These are phyloP conservation scores for Pichia cactophila DNA, from an alignment of 1,139 yeast species.

Conservation along the genomic window DNA sequence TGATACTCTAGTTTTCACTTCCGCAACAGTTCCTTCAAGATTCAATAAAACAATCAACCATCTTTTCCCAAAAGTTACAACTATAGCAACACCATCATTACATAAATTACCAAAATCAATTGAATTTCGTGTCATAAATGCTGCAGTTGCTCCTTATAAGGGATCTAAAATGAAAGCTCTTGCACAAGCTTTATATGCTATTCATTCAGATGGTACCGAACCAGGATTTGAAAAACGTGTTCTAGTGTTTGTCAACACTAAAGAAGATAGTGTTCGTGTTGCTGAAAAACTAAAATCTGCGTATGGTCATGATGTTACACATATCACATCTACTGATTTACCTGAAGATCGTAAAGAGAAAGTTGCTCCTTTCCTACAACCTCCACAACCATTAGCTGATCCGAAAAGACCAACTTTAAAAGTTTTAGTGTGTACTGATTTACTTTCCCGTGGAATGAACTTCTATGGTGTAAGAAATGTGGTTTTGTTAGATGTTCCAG, in stretches of 20 bases:
- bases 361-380: constrained; percentile 54
- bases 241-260: constrained; percentile 79
- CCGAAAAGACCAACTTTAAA: constrained; percentile 33
- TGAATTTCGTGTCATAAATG: constrained; percentile 67
- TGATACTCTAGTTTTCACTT: constrained; percentile 63
- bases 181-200: constrained; percentile 83
- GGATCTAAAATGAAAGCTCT: constrained; percentile 79
- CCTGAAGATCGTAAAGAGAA: constrained; percentile 50
- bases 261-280: constrained; percentile 51
- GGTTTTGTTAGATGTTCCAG: constrained; percentile 77
- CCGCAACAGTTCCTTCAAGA: constrained; percentile 83
- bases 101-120: constrained; percentile 77
- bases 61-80: constrained; percentile 56
- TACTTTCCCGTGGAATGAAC: constrained; percentile 84
- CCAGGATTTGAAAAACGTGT: constrained; percentile 69
- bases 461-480: constrained; percentile 79
- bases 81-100: constrained; percentile 72
- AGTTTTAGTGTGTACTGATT: constrained; percentile 82
- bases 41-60: constrained; percentile 57
- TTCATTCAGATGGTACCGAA: constrained; percentile 78
- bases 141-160: constrained; percentile 65
- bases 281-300: constrained; percentile 44
- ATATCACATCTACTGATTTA: constrained; percentile 58
- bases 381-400: constrained; percentile 40
- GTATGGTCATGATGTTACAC: constrained; percentile 55